phyloP scores from a whole-genome alignment of 768 basidiomycete genomes.

The Naganishia antarctica region DNA sequence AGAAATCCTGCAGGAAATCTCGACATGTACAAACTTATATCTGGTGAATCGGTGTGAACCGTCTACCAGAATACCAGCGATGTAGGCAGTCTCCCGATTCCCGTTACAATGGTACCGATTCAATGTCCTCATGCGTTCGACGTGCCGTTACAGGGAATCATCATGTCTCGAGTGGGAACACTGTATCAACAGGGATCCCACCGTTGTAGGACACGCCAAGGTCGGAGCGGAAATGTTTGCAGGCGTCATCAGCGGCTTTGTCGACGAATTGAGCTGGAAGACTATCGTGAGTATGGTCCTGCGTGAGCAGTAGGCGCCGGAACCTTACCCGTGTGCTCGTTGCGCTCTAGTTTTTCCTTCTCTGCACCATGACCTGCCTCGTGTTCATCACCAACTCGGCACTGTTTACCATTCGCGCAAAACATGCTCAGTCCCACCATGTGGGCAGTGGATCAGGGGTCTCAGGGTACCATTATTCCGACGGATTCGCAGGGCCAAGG shows the following conservation, averaged over 20 bases:
- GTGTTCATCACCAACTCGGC: slow-evolving; percentile 48
- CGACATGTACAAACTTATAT: slow-evolving; percentile 73
- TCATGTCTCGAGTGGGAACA: slow-evolving; percentile 86
- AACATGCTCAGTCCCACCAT: slow-evolving; percentile 17
- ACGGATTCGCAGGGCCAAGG: not conserved
- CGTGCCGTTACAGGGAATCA: slow-evolving; percentile 56
- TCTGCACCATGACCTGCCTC: slow-evolving; percentile 45
- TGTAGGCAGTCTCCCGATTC: slow-evolving; percentile 51
- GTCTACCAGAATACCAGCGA: slow-evolving; percentile 70
- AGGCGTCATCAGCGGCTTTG: slow-evolving; percentile 91
- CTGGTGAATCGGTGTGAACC: slow-evolving; percentile 75
- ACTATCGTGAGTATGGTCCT: slow-evolving; percentile 62
- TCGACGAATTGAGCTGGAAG: slow-evolving; percentile 97
- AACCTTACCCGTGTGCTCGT: not conserved
- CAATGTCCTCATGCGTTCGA: not conserved
- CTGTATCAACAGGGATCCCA: slow-evolving; percentile 92
- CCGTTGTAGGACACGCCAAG: slow-evolving; percentile 76
- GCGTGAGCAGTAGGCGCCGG: not conserved
- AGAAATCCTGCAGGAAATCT: slow-evolving; percentile 88
- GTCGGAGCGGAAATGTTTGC: slow-evolving; percentile 92
- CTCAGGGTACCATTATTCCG: not conserved
- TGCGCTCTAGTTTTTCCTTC: slow-evolving; percentile 44
- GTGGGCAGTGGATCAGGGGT: not conserved
- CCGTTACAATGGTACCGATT: not conserved
- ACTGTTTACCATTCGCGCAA: slow-evolving; percentile 40